Base-by-base conservation (phyloP, 2,329 filamentous ascomycete species). In the Emericellopsis atlantica region DNA sequence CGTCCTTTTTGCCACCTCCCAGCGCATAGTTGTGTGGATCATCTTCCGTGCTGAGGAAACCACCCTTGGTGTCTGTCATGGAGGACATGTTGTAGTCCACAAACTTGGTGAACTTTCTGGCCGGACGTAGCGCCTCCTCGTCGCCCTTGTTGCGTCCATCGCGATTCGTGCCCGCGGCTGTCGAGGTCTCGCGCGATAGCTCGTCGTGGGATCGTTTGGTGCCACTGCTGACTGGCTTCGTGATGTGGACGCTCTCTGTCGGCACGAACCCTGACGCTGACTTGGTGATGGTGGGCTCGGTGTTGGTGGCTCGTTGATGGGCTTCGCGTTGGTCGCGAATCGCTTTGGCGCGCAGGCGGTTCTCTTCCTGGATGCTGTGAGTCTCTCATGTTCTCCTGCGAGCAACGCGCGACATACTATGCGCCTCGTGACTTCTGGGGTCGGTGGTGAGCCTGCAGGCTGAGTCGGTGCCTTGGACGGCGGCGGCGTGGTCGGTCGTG, bases 51-150 rank as follows among this genome's bases (percentile, higher is more conserved):
- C 82, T 84, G 48, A 98, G 63, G 60, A 98, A 98, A 1, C 92
- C 92, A 46, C 92, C 92, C 56, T 95, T 95, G 1, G 90, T 96
- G 59, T 98, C 92, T 6, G 83, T 93, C 88, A 98, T 96, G 63
- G 90, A 84, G 56, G 84, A 90, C 63, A 98, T 92, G 60, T 98
- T 92, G 64, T 95, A 96, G 56, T 98, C 92, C 54, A 98, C 89
- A 57, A 84, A 96, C 58, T 92, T 90, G 45, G 84, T 79, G 50
- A 96, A 95, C 54, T 93, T 95, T 53, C 80, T 76, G 37, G 86
- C 85, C 1, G 90, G 82, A 42, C 79, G 79, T 39, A 93, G 79
- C 35, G 58, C 45, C 57, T 23, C 33, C 14, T 68, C 66, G 47
- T 72, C 63, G 51, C 55, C 57, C 50, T 54, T 57, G 48, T 61